Base-by-base conservation (phyloP, 2,329 filamentous ascomycete genomes). In the Fusarium ambrosium region DNA sequence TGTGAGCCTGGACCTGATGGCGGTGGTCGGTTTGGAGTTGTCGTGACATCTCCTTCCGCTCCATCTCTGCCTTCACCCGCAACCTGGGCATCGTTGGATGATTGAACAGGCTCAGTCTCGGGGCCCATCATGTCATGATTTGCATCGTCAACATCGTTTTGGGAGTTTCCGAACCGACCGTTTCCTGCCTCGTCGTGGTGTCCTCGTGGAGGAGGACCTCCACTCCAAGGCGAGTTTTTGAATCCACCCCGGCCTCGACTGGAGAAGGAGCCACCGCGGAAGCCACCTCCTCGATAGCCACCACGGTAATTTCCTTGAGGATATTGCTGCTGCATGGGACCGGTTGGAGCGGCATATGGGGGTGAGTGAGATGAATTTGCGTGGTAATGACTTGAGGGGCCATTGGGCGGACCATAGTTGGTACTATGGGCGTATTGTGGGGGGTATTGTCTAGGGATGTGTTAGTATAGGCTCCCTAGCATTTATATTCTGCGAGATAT, bases 221-320 rank as follows among this genome's bases (percentile, higher is more conserved):
- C 73, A 18, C 72, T 77, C 93, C 94, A 95, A 55, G 94, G 93
- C 3, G 91, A 74, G 81, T 83, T 93, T 90, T 83, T 92, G 87
- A 86, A 92, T 89, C 83, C 92, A 39, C 91, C 91, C 62, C 92
- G 88, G 45, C 87, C 87, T 59, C 90, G 86, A 34, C 84, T 85
- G 56, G 85, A 77, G 78, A 89, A 91, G 65, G 90, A 87, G 68
- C 87, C 89, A 39, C 91, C 91, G 62, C 92, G 89, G 78, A 91
- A 92, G 18, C 86, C 85, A 43, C 88, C 88, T 22, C 89, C 90
- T 74, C 91, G 80, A 81, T 85, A 85, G 16, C 79, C 79, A 22
- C 85, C 85, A 22, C 87, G 85, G 60, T 86, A 86, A 62, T 84
- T 84, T 1, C 85, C 85, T 32, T 85, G 82, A 6, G 84, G 87